Evolutionary conservation across 2,329 filamentous ascomycete species (phyloP).

Genomic region (Trichophyton schoenleinii): DNA sequence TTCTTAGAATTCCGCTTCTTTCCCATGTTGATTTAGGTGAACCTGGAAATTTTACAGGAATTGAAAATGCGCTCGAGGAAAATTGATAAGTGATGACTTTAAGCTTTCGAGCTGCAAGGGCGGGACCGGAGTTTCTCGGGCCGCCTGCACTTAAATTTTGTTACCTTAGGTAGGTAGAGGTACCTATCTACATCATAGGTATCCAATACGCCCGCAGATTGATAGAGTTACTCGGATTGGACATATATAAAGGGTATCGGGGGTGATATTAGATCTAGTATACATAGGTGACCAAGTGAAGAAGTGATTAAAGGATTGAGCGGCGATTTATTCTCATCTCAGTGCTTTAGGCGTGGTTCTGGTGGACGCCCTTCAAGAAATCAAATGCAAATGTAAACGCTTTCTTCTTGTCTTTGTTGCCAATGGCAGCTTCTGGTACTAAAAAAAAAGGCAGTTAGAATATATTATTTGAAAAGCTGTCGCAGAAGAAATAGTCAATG

Average conservation of each 20-base stretch:
- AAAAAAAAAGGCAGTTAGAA: not conserved
- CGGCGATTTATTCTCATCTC: not conserved
- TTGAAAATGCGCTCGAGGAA: not conserved
- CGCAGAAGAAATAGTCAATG: not conserved
- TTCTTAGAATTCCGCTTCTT: slow-evolving; percentile 3
- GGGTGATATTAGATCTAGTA: not conserved
- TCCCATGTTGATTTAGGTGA: not conserved
- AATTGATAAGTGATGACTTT: not conserved
- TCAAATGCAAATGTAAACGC: slow-evolving; percentile 8
- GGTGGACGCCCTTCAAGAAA: slow-evolving; percentile 11
- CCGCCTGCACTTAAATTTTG: not conserved
- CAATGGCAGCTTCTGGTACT: slow-evolving; percentile 14
- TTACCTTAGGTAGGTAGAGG: too few species aligned
- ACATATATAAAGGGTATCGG: not conserved
- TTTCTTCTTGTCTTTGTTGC: slow-evolving; percentile 9
- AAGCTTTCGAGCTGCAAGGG: not conserved
- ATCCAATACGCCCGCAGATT: too few species aligned
- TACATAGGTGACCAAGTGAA: not conserved
- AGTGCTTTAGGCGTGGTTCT: not conserved
- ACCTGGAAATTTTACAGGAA: not conserved
- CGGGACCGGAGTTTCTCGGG: slow-evolving; percentile 1
- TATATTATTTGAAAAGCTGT: not conserved
- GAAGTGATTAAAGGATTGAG: not conserved
- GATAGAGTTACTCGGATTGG: too few species aligned
- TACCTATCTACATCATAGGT: too few species aligned